Conservation (phyloP, 441 rosid genomes). For the Corymbia citriodora region DNA sequence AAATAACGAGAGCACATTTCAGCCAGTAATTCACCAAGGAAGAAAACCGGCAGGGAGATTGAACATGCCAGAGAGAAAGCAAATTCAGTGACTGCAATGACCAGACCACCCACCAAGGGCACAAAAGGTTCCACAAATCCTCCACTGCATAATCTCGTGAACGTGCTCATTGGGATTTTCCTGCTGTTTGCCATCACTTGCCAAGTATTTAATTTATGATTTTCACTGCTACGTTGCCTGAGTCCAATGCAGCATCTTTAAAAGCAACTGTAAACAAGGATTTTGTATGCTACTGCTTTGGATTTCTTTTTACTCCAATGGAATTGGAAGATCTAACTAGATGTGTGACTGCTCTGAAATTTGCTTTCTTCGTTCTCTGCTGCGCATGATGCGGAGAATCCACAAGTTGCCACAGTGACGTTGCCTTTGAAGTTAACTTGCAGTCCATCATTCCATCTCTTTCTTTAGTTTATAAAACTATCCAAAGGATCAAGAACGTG, state of each 20-base stretch:
- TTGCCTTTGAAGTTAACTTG: background rate
- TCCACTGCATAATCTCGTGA: background rate
- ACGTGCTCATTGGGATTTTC: background rate
- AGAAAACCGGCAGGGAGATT: background rate
- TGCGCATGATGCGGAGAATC: background rate
- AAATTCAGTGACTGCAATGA: background rate
- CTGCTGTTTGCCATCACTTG: background rate
- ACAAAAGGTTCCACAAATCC: background rate
- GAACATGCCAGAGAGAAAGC: background rate
- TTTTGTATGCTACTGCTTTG: background rate
- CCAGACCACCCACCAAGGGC: background rate
- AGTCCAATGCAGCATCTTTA: background rate
- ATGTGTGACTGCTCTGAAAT: background rate
- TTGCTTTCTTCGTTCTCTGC: background rate
- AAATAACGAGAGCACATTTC: background rate
- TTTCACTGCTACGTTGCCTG: background rate
- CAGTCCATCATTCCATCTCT: background rate
- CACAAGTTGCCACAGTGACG: background rate
- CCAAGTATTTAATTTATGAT: background rate
- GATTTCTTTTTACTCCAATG: background rate
- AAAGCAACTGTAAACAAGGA: background rate
- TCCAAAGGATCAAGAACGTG: background rate
- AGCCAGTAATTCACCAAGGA: background rate
- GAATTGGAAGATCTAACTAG: background rate
- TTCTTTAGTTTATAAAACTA: background rate